phyloP scores from a whole-genome alignment of 1,139 yeast species.

The Pichia sp. region DNA sequence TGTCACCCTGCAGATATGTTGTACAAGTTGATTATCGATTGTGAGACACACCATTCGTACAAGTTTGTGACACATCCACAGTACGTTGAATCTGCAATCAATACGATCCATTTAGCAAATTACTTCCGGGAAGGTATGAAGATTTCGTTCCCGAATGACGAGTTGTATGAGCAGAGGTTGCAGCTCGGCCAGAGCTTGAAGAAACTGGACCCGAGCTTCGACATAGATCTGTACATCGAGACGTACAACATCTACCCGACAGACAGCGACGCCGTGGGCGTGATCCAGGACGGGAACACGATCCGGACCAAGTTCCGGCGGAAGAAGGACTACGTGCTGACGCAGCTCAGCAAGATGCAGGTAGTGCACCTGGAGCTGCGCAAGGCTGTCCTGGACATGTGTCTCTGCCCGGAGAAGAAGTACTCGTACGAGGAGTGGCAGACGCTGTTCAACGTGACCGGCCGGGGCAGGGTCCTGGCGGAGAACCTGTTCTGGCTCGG shows the following conservation, averaged over 20 bases:
- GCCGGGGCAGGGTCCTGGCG: slow-evolving; percentile 21
- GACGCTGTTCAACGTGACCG: slow-evolving; percentile 28
- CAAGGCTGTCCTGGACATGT: slow-evolving; percentile 17
- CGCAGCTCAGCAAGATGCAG: slow-evolving; percentile 20
- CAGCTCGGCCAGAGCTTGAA: slow-evolving; percentile 10
- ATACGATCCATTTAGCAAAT: slow-evolving; percentile 19
- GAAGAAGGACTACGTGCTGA: slow-evolving; percentile 22
- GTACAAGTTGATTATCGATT: slow-evolving; percentile 17
- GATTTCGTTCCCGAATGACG: slow-evolving; percentile 8
- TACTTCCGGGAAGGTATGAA: slow-evolving; percentile 21
- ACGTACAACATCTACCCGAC: slow-evolving; percentile 6
- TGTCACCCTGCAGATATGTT: slow-evolving; percentile 20
- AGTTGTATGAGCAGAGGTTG: slow-evolving; percentile 3
- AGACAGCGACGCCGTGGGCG: slow-evolving; percentile 8
- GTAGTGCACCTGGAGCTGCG: slow-evolving; percentile 20
- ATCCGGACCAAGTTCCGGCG: slow-evolving; percentile 25
- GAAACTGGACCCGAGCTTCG: slow-evolving; percentile 16
- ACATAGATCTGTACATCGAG: slow-evolving; percentile 10
- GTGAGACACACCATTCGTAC: slow-evolving; percentile 14
- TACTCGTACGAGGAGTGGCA: slow-evolving; percentile 43
- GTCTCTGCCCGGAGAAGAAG: slow-evolving; percentile 30
- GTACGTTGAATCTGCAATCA: slow-evolving; percentile 14
- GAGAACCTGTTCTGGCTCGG: slow-evolving; percentile 28
- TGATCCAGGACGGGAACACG: slow-evolving; percentile 19
- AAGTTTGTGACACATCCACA: slow-evolving; percentile 16